Conservation (phyloP, 2,329 filamentous ascomycete species). For the Colletotrichum kahawae region DNA sequence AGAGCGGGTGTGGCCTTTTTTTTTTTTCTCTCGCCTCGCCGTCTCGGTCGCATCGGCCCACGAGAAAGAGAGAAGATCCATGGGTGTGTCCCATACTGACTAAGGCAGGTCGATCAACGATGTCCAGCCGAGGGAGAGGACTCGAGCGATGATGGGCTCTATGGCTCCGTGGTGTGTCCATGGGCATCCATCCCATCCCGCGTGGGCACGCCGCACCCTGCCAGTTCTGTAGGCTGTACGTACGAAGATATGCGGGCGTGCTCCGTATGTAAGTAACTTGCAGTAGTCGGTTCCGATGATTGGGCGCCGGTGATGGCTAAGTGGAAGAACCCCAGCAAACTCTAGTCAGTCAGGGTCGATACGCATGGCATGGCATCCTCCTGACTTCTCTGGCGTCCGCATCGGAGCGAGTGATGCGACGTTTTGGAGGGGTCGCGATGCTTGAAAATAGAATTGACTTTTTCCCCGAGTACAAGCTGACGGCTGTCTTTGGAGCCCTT, state of each 20-base stretch:
- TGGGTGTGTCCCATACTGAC: background rate
- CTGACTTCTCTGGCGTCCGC: background rate
- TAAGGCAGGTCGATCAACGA: background rate
- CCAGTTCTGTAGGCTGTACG: conserved; percentile 3
- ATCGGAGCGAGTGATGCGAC: background rate
- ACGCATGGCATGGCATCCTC: background rate
- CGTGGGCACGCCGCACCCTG: conserved; percentile 5
- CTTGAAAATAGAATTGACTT: background rate
- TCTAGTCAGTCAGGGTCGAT: conserved; percentile 3
- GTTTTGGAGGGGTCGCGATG: background rate
- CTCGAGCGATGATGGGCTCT: background rate
- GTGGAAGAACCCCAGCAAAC: background rate
- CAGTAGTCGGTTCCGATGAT: conserved; percentile 4
- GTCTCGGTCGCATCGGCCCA: background rate
- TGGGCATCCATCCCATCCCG: background rate
- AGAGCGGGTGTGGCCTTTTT: background rate
- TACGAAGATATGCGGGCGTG: conserved; percentile 13
- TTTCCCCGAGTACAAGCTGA: background rate
- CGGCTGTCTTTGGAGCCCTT: background rate
- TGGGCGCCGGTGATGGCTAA: background rate
- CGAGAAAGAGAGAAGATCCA: background rate
- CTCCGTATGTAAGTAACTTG: conserved; percentile 17
- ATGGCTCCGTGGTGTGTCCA: background rate
- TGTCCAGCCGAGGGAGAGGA: background rate
- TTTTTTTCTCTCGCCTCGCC: background rate